phyloP scores from a whole-genome alignment of 1,139 yeast genomes.

The Protomyces macrosporus region DNA sequence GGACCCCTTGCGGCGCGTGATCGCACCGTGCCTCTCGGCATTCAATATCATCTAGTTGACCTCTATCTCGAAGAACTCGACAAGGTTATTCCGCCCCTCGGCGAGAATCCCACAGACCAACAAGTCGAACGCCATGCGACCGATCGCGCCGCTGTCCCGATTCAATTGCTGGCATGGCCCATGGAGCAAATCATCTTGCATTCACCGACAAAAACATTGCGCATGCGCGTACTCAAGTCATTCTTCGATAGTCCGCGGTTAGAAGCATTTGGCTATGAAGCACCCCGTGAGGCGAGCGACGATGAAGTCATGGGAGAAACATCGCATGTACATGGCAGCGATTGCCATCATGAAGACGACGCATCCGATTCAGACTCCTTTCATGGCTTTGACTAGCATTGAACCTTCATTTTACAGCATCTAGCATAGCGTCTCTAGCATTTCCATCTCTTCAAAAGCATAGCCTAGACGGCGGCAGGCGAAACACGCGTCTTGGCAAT shows the following conservation, averaged over 20 bases:
- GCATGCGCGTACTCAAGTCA: conserved; percentile 60
- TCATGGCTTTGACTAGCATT: neutral
- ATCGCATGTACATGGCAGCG: conserved; percentile 1
- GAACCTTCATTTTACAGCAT: neutral
- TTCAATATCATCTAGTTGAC: conserved; percentile 81
- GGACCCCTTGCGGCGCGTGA: conserved; percentile 43
- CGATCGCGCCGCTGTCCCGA: conserved; percentile 44
- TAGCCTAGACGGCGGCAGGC: too few relatives aligned
- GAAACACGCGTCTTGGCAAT: conserved; percentile 2
- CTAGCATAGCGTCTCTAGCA: neutral
- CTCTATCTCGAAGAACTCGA: conserved; percentile 81
- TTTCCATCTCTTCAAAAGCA: neutral
- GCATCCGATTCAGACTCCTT: neutral
- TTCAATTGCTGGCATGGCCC: conserved; percentile 53
- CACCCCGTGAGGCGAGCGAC: neutral
- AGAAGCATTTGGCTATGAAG: conserved; percentile 28
- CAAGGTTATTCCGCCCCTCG: conserved; percentile 46
- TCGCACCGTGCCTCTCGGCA: conserved; percentile 55
- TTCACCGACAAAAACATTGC: conserved; percentile 57
- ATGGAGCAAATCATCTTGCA: conserved; percentile 50
- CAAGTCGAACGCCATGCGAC: conserved; percentile 35
- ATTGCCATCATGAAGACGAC: neutral
- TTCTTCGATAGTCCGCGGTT: conserved; percentile 62
- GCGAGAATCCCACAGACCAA: conserved; percentile 37
- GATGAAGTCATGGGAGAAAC: conserved; percentile 1